phyloP scores from a whole-genome alignment of 306 rosid species.

The Senna tora region DNA sequence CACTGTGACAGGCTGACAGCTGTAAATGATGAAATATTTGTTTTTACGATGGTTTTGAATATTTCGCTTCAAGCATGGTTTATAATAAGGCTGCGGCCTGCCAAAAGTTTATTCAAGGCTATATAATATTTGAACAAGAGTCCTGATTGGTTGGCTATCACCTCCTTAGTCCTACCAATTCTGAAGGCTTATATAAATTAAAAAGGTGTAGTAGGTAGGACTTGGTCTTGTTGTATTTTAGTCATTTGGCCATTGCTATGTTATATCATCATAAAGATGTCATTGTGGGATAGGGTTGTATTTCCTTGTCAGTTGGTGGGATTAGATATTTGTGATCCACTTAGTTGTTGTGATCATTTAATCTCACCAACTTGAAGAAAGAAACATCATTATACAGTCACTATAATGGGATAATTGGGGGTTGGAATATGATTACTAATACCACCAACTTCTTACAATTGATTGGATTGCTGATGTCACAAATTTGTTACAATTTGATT shows the following conservation, averaged over 20 bases:
- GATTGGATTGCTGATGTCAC: conserved; percentile 29
- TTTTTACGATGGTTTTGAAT: conserved; percentile 12
- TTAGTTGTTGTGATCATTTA: conserved; percentile 26
- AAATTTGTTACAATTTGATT: conserved; percentile 29
- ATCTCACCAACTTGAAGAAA: conserved; percentile 30
- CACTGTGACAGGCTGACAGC: no score
- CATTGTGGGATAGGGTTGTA: conserved; percentile 28
- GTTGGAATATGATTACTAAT: conserved; percentile 5
- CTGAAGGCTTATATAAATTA: background rate
- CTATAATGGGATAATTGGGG: conserved; percentile 1
- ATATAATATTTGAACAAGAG: conserved; percentile 19
- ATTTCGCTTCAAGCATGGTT: background rate
- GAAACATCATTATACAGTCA: conserved; percentile 5
- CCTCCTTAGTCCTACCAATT: conserved; percentile 15
- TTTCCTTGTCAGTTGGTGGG: conserved; percentile 43
- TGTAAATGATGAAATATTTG: conserved; percentile 2
- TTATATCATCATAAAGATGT: conserved; percentile 8
- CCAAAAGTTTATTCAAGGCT: background rate
- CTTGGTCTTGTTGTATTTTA: conserved; percentile 20
- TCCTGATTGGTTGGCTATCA: conserved; percentile 42
- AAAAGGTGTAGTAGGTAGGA: conserved; percentile 42
- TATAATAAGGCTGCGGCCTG: background rate
- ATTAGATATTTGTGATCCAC: conserved; percentile 28
- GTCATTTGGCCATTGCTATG: conserved; percentile 12
- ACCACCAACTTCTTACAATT: no score